phyloP scores from a whole-genome alignment of 2,329 filamentous ascomycete species.

The Aspergillus sp. region DNA sequence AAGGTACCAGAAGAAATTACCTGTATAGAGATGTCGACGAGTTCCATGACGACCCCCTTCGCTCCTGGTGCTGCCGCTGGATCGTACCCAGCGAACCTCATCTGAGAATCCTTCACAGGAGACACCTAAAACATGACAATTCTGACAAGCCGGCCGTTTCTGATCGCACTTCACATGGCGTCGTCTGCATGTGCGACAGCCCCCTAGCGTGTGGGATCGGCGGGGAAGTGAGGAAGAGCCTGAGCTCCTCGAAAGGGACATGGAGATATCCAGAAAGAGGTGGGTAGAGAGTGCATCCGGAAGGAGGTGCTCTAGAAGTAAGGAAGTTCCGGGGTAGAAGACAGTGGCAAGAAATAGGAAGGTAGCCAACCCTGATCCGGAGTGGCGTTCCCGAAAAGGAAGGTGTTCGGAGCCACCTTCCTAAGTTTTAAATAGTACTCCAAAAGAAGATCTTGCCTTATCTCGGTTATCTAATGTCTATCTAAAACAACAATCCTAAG shows the following conservation, averaged over 20 bases:
- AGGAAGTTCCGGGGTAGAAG: background rate
- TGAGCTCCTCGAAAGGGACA: conserved; percentile 3
- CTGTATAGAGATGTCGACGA: conserved; percentile 31
- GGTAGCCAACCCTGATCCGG: background rate
- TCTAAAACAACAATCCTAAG: conserved; percentile 2
- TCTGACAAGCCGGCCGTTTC: conserved; percentile 29
- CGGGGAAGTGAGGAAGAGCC: conserved; percentile 11
- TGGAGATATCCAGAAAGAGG: background rate
- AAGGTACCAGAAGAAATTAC: conserved; percentile 9
- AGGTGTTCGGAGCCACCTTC: background rate
- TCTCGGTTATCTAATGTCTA: background rate
- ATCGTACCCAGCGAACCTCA: conserved; percentile 29
- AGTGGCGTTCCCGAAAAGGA: background rate
- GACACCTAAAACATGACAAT: conserved; percentile 26
- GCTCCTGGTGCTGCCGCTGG: conserved; percentile 7
- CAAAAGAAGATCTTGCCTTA: background rate
- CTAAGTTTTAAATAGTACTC: background rate
- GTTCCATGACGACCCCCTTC: conserved; percentile 17
- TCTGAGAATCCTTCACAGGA: conserved; percentile 30
- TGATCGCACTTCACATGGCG: conserved; percentile 39
- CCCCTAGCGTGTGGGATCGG: conserved; percentile 31
- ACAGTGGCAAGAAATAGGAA: background rate
- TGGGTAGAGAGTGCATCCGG: background rate
- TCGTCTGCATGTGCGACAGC: conserved; percentile 33
- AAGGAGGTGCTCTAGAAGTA: background rate